These are phyloP conservation scores for Trichoderma guizhouense DNA, from an alignment of 2,329 filamentous ascomycete species.

Conservation along the genomic window DNA sequence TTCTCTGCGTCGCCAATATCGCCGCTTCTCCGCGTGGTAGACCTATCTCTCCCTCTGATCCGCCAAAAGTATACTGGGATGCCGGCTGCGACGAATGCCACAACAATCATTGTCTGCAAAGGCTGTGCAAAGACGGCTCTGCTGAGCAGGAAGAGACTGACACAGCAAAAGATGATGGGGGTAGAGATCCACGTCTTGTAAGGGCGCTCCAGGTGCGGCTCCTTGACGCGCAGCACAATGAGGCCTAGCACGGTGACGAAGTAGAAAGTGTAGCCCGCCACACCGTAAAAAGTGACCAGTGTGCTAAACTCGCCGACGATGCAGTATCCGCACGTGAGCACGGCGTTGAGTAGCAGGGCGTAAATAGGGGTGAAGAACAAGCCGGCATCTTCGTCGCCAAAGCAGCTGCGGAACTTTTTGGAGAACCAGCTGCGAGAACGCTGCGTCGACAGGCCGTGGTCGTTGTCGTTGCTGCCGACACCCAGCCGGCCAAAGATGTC, in stretches of 20 bases:
- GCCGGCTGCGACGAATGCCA: slow-evolving; percentile 79
- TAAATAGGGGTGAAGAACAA: slow-evolving; percentile 94
- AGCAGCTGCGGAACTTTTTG: slow-evolving; percentile 56
- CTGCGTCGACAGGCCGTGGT: slow-evolving; percentile 40
- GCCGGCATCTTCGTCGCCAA: slow-evolving; percentile 74
- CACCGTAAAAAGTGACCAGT: slow-evolving; percentile 93
- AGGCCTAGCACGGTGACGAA: slow-evolving; percentile 92
- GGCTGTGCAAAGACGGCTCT: slow-evolving; percentile 89
- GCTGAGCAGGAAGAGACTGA: slow-evolving; percentile 86
- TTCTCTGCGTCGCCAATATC: slow-evolving; percentile 26
- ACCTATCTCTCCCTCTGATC: slow-evolving; percentile 62
- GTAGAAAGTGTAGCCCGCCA: slow-evolving; percentile 96
- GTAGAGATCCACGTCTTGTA: slow-evolving; percentile 97
- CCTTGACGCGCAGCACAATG: slow-evolving; percentile 82
- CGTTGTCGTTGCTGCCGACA: slow-evolving; percentile 46
- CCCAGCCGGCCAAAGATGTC: slow-evolving; percentile 80
- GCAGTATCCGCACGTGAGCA: slow-evolving; percentile 73
- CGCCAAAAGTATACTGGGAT: slow-evolving; percentile 88
- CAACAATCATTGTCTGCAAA: slow-evolving; percentile 80
- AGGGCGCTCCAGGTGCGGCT: slow-evolving; percentile 82
- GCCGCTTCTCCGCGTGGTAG: slow-evolving; percentile 39
- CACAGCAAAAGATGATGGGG: slow-evolving; percentile 97
- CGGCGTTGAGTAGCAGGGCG: slow-evolving; percentile 78
- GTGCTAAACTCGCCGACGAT: slow-evolving; percentile 86
- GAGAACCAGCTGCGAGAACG: slow-evolving; percentile 55